A percentile compares a stretch with the other conserved stretches of the same genome.
These are phyloP conservation scores for Pichia sorboxylosa DNA, from an alignment of 1,139 yeast genomes.

Conservation along the genomic window DNA sequence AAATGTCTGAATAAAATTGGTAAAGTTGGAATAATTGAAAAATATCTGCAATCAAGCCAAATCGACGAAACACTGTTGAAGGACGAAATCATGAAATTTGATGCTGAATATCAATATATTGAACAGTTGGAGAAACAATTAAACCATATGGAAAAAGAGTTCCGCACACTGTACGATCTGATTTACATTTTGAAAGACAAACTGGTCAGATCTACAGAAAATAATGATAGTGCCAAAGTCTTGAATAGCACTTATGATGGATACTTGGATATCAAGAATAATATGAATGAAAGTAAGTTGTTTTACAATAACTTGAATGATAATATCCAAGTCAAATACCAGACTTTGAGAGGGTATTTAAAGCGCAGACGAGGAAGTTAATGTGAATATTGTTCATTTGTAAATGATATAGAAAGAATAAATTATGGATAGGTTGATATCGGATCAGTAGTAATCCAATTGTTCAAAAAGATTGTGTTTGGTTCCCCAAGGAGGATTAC, in stretches of 20 bases:
- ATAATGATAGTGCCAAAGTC: conserved; percentile 41
- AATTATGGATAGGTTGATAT: neutral
- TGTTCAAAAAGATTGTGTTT: too few species aligned
- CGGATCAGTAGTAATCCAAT: neutral
- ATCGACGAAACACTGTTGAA: conserved; percentile 22
- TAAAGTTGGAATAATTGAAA: conserved; percentile 12
- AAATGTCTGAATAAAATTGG: neutral
- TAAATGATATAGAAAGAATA: neutral
- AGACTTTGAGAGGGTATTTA: conserved; percentile 42
- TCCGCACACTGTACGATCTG: conserved; percentile 30
- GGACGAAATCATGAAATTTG: conserved; percentile 25
- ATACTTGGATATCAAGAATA: conserved; percentile 44
- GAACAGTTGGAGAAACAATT: conserved; percentile 31
- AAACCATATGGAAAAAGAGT: conserved; percentile 30
- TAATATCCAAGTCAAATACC: conserved; percentile 35
- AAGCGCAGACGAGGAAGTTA: neutral
- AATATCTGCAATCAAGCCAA: conserved; percentile 24
- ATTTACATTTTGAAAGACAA: conserved; percentile 28
- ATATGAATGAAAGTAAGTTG: conserved; percentile 55
- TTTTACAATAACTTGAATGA: conserved; percentile 57
- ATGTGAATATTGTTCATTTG: neutral
- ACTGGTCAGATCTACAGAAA: conserved; percentile 20
- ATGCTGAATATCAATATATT: conserved; percentile 30
- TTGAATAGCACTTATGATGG: conserved; percentile 44
- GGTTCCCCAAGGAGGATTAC: conserved; percentile 17